These are phyloP conservation scores for Russula sp. DNA, from an alignment of 768 basidiomycete genomes.

Conservation along the genomic window DNA sequence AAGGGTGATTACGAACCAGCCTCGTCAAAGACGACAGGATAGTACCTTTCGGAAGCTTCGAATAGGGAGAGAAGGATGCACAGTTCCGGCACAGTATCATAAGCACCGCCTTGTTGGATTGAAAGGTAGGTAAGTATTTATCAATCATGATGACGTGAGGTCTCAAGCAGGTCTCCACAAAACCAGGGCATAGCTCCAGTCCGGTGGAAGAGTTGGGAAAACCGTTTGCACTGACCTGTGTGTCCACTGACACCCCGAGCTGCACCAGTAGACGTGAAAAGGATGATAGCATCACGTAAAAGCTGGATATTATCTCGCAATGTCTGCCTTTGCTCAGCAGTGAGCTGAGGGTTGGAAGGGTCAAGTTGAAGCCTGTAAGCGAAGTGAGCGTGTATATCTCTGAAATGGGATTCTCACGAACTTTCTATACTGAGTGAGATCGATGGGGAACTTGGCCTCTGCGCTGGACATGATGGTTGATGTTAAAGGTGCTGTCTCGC, in stretches of 20 bases:
- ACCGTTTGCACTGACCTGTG: slow-evolving; percentile 44
- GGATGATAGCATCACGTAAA: slow-evolving; percentile 76
- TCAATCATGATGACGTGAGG: not conserved
- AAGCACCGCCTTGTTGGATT: slow-evolving; percentile 36
- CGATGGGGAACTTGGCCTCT: slow-evolving; percentile 21
- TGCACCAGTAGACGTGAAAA: slow-evolving; percentile 82
- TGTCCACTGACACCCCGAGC: slow-evolving; percentile 86
- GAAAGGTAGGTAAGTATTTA: not conserved
- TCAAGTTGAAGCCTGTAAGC: slow-evolving; percentile 60
- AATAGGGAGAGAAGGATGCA: slow-evolving; percentile 73
- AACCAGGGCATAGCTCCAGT: not conserved
- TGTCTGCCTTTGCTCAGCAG: slow-evolving; percentile 51
- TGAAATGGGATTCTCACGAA: not conserved
- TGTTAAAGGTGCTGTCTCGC: not conserved
- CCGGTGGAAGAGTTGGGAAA: not conserved
- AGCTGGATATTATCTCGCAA: slow-evolving; percentile 71
- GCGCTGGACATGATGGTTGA: slow-evolving; percentile 20
- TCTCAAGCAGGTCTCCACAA: not conserved
- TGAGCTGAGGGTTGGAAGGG: slow-evolving; percentile 56
- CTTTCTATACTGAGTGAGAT: slow-evolving; percentile 22
- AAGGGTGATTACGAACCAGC: slow-evolving; percentile 49
- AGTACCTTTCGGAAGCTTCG: slow-evolving; percentile 53
- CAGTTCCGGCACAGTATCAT: slow-evolving; percentile 76
- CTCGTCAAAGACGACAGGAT: slow-evolving; percentile 73
- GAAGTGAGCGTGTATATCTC: not conserved